These are phyloP conservation scores for Casuarina equisetifolia DNA, from an alignment of 306 rosid species.

Conservation along the genomic window DNA sequence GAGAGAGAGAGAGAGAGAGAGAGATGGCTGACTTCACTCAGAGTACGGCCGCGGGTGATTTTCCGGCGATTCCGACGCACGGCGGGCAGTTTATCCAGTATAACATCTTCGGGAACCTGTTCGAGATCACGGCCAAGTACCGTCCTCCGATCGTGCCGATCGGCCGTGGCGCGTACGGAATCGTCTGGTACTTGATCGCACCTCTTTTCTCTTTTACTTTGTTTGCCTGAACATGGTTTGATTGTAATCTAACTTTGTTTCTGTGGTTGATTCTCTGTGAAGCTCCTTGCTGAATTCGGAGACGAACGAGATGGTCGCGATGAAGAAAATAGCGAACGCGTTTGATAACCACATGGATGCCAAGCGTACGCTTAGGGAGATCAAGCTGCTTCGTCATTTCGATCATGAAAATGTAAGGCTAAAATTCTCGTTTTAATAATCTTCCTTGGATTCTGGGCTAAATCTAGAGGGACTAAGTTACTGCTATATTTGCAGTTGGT, in stretches of 20 bases:
- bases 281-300: constrained; percentile 89
- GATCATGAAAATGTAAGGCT: constrained; percentile 93
- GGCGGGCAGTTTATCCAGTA: constrained; percentile 82
- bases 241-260: background rate
- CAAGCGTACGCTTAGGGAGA: constrained; percentile 97
- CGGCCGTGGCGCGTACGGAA: constrained; percentile 97
- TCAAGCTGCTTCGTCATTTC: constrained; percentile 92
- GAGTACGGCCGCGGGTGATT: constrained; percentile 46
- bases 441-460: background rate
- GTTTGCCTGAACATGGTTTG: constrained; percentile 21
- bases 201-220: background rate
- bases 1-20: background rate
- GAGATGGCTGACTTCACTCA: constrained; percentile 55
- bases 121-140: constrained; percentile 81
- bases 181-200: constrained; percentile 64
- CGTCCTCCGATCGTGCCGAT: constrained; percentile 94
- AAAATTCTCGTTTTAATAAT: background rate
- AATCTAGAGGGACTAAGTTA: background rate
- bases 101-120: constrained; percentile 84
- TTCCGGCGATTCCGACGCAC: constrained; percentile 66
- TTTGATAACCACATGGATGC: constrained; percentile 96
- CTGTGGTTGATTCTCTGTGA: constrained; percentile 28
- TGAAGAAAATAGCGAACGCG: constrained; percentile 94
- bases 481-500: background rate
- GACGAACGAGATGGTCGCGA: constrained; percentile 89